These are phyloP conservation scores for Diplodia corticola DNA, from an alignment of 2,329 filamentous ascomycete genomes.

Conservation along the genomic window DNA sequence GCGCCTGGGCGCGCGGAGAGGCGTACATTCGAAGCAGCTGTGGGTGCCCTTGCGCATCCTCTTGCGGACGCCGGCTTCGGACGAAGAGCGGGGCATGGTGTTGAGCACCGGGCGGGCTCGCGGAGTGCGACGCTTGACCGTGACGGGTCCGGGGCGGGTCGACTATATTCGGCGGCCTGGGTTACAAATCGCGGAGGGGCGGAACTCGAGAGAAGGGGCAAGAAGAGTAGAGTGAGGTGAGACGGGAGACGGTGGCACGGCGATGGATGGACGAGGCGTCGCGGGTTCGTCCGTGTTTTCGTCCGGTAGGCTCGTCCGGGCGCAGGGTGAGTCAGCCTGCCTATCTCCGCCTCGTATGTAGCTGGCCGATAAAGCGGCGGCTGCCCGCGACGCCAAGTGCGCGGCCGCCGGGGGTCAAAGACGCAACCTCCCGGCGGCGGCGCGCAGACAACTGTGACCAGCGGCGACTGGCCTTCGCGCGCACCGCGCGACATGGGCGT, in stretches of 20 bases:
- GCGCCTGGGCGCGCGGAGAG: not conserved
- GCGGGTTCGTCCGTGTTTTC: not conserved
- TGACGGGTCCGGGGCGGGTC: no score
- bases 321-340: conserved; percentile 4
- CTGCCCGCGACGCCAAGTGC: no score
- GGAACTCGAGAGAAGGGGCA: not conserved
- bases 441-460: no score
- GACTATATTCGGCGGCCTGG: not conserved
- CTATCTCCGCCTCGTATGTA: not conserved
- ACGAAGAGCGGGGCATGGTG: conserved; percentile 22
- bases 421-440: not conserved
- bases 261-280: not conserved
- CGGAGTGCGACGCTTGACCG: not conserved
- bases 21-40: conserved; percentile 48
- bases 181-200: not conserved
- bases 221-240: not conserved
- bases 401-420: no score
- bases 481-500: no score
- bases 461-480: no score
- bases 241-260: not conserved
- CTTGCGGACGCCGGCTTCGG: conserved; percentile 32
- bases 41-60: conserved; percentile 49
- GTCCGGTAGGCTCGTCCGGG: not conserved
- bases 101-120: not conserved
- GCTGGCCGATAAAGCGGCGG: not conserved